Evolutionary conservation across 2,329 filamentous ascomycete species (phyloP).

Genomic region (Lecanicillium sp.): DNA sequence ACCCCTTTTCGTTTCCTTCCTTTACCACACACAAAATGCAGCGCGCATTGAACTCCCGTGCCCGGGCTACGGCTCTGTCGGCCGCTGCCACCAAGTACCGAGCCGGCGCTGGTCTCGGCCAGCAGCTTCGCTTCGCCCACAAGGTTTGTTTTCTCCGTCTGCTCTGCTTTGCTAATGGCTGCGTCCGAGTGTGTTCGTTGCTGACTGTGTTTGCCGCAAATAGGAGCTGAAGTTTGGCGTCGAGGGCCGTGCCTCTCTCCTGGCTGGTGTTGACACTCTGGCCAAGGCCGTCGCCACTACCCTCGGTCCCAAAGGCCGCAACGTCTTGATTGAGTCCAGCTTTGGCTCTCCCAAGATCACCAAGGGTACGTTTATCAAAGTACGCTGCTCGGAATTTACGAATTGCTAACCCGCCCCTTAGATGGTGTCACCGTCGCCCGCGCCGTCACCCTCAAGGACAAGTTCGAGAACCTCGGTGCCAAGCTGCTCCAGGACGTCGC

Average conservation of each 20-base stretch:
- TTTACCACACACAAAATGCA: constrained; percentile 64
- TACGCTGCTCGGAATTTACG: background rate
- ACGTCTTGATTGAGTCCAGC: constrained; percentile 96
- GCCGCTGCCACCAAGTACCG: constrained; percentile 59
- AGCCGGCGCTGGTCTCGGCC: constrained; percentile 58
- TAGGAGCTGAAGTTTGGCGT: constrained; percentile 98
- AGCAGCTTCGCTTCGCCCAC: constrained; percentile 94
- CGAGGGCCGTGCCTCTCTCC: constrained; percentile 79
- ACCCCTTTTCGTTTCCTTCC: constrained; percentile 21
- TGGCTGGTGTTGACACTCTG: constrained; percentile 93
- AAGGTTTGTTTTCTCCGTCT: constrained; percentile 62
- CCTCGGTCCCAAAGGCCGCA: constrained; percentile 94
- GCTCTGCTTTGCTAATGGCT: constrained; percentile 7
- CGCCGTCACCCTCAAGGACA: constrained; percentile 90
- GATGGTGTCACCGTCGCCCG: constrained; percentile 86
- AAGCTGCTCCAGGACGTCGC: constrained; percentile 95
- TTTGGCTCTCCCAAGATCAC: constrained; percentile 99
- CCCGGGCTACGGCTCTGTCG: constrained; percentile 73
- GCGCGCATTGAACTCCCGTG: constrained; percentile 78
- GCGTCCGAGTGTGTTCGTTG: background rate
- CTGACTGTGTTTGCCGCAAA: constrained; percentile 11
- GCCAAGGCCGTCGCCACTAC: constrained; percentile 95
- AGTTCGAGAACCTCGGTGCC: constrained; percentile 98
- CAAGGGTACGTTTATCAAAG: constrained; percentile 65
- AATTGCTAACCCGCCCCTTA: constrained; percentile 24